Base-by-base conservation (phyloP, 2,329 filamentous ascomycete genomes). In the Diaporthe sp. region DNA sequence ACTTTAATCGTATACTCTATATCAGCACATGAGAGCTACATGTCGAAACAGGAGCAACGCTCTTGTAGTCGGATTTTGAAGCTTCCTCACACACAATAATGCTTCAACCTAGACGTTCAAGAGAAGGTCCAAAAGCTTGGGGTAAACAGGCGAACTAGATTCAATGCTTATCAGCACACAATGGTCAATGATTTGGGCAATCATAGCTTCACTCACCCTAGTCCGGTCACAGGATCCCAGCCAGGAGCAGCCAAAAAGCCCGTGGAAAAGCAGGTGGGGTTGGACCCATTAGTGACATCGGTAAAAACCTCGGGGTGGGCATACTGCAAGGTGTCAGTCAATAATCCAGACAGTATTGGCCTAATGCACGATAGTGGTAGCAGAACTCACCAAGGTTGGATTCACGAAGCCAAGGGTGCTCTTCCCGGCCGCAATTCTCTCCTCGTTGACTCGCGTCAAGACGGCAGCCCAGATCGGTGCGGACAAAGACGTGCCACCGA, bases 391-490 rank as follows among this genome's bases (percentile, higher is more conserved):
- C 84, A 90, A 79, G 55, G 86, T 85, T 0, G 86, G 88, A 69
- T 90, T 88, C 28, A 90, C 80, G 77, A 90, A 90, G 0, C 88
- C 89, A 15, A 90, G 84, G 0, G 87, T 81, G 7, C 82, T 80
- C 80, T 89, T 89, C 2, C 85, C 85, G 0, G 79, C 82, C 10
- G 83, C 83, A 34, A 89, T 78, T 31, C 88, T 81, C 78, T 87
- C 87, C 79, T 89, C 88, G 76, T 89, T 89, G 49, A 89, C 82
- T 77, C 88, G 78, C 1, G 86, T 89, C 39, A 90, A 78, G 53
- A 89, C 84, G 0, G 85, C 81, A 0, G 85, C 87, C 77, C 87
- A 86, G 1, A 88, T 85, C 0, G 89, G 89, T 44, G 86, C 80
- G 3, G 85, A 85, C 10, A 88, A 87, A 68, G 86, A 88, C 6